Percentiles rank a stretch among this genome's conserved stretches.
Conservation (phyloP, 2,329 filamentous ascomycete species). For the Calonectria henricotiae region DNA sequence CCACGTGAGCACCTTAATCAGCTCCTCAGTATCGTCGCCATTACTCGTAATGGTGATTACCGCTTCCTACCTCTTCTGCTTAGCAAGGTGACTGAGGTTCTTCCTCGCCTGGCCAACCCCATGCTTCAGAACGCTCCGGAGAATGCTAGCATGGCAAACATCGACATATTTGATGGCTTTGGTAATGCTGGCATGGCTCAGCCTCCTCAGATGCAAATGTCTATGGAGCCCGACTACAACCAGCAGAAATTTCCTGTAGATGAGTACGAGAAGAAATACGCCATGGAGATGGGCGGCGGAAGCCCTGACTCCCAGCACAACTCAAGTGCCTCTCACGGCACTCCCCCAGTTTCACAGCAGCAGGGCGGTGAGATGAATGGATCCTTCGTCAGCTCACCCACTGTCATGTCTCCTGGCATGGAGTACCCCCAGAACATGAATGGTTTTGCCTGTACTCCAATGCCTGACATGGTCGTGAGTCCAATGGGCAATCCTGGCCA, state of each 20-base stretch:
- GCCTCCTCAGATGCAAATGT: conserved; percentile 62
- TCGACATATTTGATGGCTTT: conserved; percentile 79
- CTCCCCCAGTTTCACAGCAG: conserved; percentile 53
- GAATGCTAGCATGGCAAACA: conserved; percentile 66
- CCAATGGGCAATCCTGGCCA: conserved; percentile 59
- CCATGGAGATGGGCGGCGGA: conserved; percentile 56
- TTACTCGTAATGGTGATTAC: conserved; percentile 82
- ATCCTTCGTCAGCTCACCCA: conserved; percentile 70
- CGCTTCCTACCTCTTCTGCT: conserved; percentile 85
- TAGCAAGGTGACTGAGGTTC: conserved; percentile 81
- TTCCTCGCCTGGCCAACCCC: conserved; percentile 75
- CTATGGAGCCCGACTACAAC: conserved; percentile 67
- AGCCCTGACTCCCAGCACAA: conserved; percentile 56
- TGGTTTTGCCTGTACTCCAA: conserved; percentile 63
- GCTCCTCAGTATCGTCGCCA: conserved; percentile 77
- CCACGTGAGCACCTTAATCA: conserved; percentile 83
- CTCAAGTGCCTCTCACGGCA: conserved; percentile 54
- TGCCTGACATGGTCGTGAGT: conserved; percentile 71
- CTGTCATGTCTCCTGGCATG: conserved; percentile 69
- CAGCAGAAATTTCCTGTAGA: conserved; percentile 64
- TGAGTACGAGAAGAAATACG: conserved; percentile 61
- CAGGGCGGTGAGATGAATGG: conserved; percentile 60
- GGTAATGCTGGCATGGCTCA: conserved; percentile 76
- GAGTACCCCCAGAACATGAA: conserved; percentile 66
- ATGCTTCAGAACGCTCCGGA: conserved; percentile 75